A percentile compares a stretch with the other conserved stretches of the same genome.
Evolutionary conservation across 129 eudicot genomes (phyloP).

Genomic region (Artemisia tridentata): DNA sequence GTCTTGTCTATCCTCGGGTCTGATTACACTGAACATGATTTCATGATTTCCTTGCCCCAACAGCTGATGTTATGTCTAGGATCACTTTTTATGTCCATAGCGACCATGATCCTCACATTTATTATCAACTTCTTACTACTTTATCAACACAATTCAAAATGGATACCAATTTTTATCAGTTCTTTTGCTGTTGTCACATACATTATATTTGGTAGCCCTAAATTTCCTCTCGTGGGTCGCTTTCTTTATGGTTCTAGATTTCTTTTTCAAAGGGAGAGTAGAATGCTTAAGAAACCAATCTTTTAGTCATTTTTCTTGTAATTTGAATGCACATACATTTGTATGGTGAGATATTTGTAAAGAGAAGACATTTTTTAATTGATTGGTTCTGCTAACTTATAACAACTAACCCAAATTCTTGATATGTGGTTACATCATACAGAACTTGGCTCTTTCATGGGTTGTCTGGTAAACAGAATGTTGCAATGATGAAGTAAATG

Average conservation of each 20-base stretch:
- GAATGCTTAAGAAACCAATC: slow-evolving; percentile 24
- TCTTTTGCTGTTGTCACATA: slow-evolving; percentile 19
- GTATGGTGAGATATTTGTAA: background rate
- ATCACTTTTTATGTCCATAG: slow-evolving; percentile 24
- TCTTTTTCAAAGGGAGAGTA: slow-evolving; percentile 18
- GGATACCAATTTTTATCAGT: slow-evolving; percentile 22
- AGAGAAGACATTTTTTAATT: too few relatives aligned
- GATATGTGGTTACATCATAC: too few relatives aligned
- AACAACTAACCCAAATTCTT: too few relatives aligned
- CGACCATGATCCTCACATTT: slow-evolving; percentile 22
- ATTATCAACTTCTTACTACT: slow-evolving; percentile 18
- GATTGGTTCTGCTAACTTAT: too few relatives aligned
- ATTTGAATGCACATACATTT: slow-evolving; percentile 5
- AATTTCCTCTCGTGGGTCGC: slow-evolving; percentile 24
- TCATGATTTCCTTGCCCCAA: slow-evolving; percentile 23
- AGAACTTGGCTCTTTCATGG: too few relatives aligned
- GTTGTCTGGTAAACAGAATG: too few relatives aligned
- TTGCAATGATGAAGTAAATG: too few relatives aligned
- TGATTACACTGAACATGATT: slow-evolving; percentile 27
- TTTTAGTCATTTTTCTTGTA: background rate
- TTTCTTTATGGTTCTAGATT: slow-evolving; percentile 20
- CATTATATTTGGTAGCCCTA: slow-evolving; percentile 23
- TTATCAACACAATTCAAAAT: slow-evolving; percentile 21
- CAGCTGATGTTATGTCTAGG: slow-evolving; percentile 22
- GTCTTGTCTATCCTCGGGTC: slow-evolving; percentile 23